phyloP scores from a whole-genome alignment of 306 rosid genomes.

The Castanea crenata region DNA sequence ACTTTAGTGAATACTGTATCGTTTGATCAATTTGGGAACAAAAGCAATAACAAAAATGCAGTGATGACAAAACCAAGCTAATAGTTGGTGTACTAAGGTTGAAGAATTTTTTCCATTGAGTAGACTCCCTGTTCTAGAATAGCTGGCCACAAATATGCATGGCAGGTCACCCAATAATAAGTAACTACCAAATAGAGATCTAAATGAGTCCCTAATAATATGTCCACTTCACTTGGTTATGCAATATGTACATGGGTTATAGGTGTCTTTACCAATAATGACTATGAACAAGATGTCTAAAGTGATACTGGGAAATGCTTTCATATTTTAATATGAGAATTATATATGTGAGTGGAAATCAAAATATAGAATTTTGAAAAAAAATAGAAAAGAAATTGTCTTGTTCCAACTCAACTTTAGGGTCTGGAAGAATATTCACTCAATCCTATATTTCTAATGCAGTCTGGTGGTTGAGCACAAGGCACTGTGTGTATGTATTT shows the following conservation, averaged over 20 bases:
- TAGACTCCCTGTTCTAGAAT: background rate
- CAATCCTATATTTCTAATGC: background rate
- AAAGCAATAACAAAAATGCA: background rate
- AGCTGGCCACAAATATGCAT: background rate
- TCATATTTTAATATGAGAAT: background rate
- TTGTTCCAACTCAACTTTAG: background rate
- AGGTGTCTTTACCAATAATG: no score
- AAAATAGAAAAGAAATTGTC: background rate
- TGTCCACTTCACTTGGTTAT: no score
- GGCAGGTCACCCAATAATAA: background rate
- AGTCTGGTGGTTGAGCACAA: background rate
- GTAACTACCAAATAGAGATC: background rate
- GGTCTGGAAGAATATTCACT: background rate
- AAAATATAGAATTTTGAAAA: background rate
- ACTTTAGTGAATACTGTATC: no score
- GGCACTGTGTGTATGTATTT: background rate
- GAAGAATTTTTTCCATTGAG: background rate
- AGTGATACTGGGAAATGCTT: background rate
- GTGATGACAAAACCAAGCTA: background rate
- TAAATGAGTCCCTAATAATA: no score
- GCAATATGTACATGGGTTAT: no score
- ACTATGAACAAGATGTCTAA: background rate
- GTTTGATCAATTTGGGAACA: background rate
- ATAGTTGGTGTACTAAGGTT: background rate
- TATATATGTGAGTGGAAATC: background rate